phyloP scores from a whole-genome alignment of 495 filamentous ascomycete species.

The Penicillium paxilli region DNA sequence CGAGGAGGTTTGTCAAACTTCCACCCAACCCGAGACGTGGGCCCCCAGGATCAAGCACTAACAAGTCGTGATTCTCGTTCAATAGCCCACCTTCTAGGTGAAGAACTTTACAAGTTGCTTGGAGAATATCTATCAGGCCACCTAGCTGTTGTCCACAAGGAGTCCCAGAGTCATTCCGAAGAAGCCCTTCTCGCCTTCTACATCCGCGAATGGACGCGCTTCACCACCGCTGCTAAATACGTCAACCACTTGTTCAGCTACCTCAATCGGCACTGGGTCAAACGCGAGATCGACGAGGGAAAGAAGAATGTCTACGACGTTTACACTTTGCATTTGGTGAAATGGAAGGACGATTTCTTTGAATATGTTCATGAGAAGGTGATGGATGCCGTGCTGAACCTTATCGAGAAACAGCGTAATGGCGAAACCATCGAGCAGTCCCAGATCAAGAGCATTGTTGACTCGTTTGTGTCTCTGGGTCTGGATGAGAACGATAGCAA shows the following conservation, averaged over 20 bases:
- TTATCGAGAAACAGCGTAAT: constrained; percentile 96
- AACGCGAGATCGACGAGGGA: constrained; percentile 97
- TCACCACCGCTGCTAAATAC: constrained; percentile 92
- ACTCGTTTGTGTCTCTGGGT: constrained; percentile 94
- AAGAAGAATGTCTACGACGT: constrained; percentile 99
- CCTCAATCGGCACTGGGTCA: constrained; percentile 98
- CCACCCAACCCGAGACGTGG: background rate
- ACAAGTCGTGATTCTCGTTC: constrained; percentile 9
- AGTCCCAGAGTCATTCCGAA: constrained; percentile 76
- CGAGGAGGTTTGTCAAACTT: constrained; percentile 66
- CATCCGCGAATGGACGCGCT: constrained; percentile 93
- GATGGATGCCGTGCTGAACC: constrained; percentile 90
- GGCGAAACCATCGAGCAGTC: constrained; percentile 97
- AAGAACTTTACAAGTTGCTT: constrained; percentile 92
- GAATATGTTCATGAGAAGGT: constrained; percentile 77
- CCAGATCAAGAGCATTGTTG: constrained; percentile 95
- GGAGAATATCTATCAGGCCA: constrained; percentile 80
- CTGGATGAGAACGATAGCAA: constrained; percentile 90
- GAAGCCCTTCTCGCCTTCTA: constrained; percentile 94
- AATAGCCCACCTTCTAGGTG: constrained; percentile 93
- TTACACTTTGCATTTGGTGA: constrained; percentile 92
- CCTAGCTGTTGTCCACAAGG: constrained; percentile 61
- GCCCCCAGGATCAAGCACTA: background rate
- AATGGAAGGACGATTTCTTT: constrained; percentile 93
- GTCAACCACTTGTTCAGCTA: constrained; percentile 97